Percentiles rank a stretch among this genome's conserved stretches.
These are phyloP conservation scores for Stemphylium beticola DNA, from an alignment of 2,329 filamentous ascomycete species.

Conservation along the genomic window DNA sequence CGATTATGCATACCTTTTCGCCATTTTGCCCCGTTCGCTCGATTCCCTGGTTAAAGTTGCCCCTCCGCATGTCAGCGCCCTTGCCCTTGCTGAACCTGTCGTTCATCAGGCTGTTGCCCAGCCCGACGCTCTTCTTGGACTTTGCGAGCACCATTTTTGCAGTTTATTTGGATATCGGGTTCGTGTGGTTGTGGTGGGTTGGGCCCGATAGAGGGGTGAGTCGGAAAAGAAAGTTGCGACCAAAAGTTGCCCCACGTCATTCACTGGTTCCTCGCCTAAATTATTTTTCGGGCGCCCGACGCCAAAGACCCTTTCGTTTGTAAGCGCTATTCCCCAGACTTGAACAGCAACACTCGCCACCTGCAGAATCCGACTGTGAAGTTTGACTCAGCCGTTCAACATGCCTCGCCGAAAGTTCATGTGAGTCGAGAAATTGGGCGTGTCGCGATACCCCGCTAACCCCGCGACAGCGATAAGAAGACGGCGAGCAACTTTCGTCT, in stretches of 20 bases:
- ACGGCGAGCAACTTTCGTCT: conserved; percentile 90
- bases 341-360: conserved; percentile 18
- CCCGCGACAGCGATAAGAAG: conserved; percentile 75
- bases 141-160: conserved; percentile 77
- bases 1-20: conserved; percentile 64
- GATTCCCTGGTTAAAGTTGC: conserved; percentile 67
- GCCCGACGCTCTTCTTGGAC: conserved; percentile 91
- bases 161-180: conserved; percentile 16
- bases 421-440: conserved; percentile 52
- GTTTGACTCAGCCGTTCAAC: conserved; percentile 45
- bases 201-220: conserved; percentile 22
- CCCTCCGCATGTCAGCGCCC: conserved; percentile 79
- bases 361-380: not conserved
- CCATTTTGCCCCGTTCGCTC: conserved; percentile 76
- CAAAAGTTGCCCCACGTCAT: conserved; percentile 49
- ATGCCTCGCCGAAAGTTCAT: conserved; percentile 81
- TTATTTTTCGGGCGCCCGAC: conserved; percentile 56
- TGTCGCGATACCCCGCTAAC: conserved; percentile 37
- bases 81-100: conserved; percentile 96
- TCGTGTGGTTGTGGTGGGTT: conserved; percentile 26
- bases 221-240: conserved; percentile 26
- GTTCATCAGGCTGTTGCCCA: conserved; percentile 98
- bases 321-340: conserved; percentile 38
- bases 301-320: conserved; percentile 30
- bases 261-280: conserved; percentile 66